A percentile compares a stretch with the other conserved stretches of the same genome.
phyloP scores from a whole-genome alignment of 768 basidiomycete genomes.

The Strobilomyces echinocephalus region DNA sequence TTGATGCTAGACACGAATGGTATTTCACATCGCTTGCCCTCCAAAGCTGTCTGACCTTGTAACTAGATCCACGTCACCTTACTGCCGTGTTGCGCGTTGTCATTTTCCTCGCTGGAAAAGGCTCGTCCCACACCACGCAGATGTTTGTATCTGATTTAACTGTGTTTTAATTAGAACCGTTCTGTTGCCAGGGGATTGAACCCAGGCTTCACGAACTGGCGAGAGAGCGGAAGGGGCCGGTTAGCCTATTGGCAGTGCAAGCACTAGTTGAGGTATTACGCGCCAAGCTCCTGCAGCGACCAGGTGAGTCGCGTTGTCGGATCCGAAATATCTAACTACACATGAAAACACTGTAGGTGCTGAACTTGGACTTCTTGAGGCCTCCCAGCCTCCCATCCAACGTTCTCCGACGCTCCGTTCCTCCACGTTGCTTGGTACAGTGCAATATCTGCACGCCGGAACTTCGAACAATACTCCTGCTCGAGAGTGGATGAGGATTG shows the following conservation, averaged over 20 bases:
- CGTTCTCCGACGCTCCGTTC: constrained; percentile 7
- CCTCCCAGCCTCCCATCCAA: background rate
- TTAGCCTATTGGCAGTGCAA: constrained; percentile 19
- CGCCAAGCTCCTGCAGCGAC: constrained; percentile 4
- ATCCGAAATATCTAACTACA: background rate
- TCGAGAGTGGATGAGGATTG: constrained; percentile 7
- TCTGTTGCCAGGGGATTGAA: background rate
- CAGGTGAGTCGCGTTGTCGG: constrained; percentile 2
- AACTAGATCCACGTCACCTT: constrained; percentile 1
- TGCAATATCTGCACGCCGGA: constrained; percentile 3
- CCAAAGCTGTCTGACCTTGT: background rate
- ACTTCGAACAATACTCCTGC: constrained; percentile 1
- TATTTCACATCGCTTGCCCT: background rate
- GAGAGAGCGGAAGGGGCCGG: constrained; percentile 2
- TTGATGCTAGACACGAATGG: constrained; percentile 1
- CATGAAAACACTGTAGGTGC: background rate
- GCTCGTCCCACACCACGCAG: background rate
- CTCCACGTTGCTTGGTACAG: background rate
- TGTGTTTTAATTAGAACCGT: background rate
- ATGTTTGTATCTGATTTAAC: background rate
- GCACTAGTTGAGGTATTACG: constrained; percentile 15
- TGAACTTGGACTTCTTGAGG: background rate
- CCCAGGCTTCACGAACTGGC: constrained; percentile 4
- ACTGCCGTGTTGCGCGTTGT: constrained; percentile 6
- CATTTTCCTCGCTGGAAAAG: constrained; percentile 2